Percentiles rank a stretch among this genome's conserved stretches.
Evolutionary conservation across 495 filamentous ascomycete species (phyloP).

Genomic region (Penicillium diatomitis): DNA sequence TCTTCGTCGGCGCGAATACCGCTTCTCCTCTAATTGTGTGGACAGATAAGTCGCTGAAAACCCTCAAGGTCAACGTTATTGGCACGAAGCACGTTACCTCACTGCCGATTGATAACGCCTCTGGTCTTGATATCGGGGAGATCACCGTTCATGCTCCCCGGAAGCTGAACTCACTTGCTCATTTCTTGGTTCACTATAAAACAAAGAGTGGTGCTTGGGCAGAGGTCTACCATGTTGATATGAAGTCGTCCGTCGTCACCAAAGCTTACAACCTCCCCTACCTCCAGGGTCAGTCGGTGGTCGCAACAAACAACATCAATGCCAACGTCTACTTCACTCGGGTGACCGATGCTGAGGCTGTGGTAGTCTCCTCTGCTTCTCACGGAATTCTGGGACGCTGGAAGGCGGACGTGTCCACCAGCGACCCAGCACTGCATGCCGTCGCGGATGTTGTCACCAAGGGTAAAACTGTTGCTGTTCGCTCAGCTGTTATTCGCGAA

Average conservation of each 20-base stretch:
- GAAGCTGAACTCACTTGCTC: slow-evolving; percentile 56
- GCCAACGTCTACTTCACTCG: slow-evolving; percentile 85
- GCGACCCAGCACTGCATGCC: slow-evolving; percentile 48
- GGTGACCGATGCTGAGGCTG: slow-evolving; percentile 59
- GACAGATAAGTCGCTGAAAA: slow-evolving; percentile 60
- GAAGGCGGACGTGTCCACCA: slow-evolving; percentile 39
- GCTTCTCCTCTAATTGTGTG: slow-evolving; percentile 74
- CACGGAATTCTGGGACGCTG: slow-evolving; percentile 68
- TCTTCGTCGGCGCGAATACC: slow-evolving; percentile 77
- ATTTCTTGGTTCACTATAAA: slow-evolving; percentile 80
- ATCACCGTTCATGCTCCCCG: slow-evolving; percentile 68
- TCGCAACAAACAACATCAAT: slow-evolving; percentile 67
- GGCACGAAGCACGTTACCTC: slow-evolving; percentile 55
- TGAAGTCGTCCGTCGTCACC: slow-evolving; percentile 51
- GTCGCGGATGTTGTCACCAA: slow-evolving; percentile 74
- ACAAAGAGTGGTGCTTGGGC: slow-evolving; percentile 64
- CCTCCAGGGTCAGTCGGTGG: slow-evolving; percentile 57
- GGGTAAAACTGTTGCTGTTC: slow-evolving; percentile 58
- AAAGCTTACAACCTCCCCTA: slow-evolving; percentile 71
- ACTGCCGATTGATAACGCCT: slow-evolving; percentile 41
- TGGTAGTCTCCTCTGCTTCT: slow-evolving; percentile 66
- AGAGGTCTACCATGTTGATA: slow-evolving; percentile 75
- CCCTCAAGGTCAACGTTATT: slow-evolving; percentile 70
- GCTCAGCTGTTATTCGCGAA: slow-evolving; percentile 60
- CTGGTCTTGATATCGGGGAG: slow-evolving; percentile 50